These are phyloP conservation scores for Talaromyces sp. DNA, from an alignment of 2,329 filamentous ascomycete genomes.

Conservation along the genomic window DNA sequence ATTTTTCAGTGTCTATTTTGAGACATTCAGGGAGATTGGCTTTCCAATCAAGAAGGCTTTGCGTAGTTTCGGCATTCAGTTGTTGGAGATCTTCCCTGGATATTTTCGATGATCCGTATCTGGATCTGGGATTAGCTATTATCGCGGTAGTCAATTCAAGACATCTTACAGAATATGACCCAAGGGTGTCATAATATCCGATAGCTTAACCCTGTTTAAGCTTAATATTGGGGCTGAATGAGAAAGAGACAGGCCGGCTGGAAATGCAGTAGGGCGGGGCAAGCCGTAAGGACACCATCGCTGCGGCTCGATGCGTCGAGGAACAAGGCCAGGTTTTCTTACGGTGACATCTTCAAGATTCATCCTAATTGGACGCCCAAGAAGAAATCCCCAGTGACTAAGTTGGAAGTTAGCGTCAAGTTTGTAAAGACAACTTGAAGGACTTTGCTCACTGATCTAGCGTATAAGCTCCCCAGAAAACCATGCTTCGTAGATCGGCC, in stretches of 20 bases:
- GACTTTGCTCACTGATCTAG: conserved; percentile 25
- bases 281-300: conserved; percentile 27
- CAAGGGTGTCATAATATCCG: conserved; percentile 12
- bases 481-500: conserved; percentile 25
- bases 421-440: neutral
- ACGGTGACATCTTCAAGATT: conserved; percentile 33
- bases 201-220: neutral
- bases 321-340: conserved; percentile 5
- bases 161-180: conserved; percentile 8
- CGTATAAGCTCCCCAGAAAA: conserved; percentile 40
- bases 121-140: neutral
- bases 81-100: conserved; percentile 14
- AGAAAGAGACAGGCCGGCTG: neutral
- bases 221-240: neutral
- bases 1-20: conserved; percentile 16
- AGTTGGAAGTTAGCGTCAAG: neutral
- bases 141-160: neutral
- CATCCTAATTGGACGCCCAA: conserved; percentile 35
- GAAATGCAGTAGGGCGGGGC: neutral
- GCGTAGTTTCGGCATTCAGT: conserved; percentile 10
- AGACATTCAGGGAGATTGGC: conserved; percentile 18
- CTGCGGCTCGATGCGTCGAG: neutral
- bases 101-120: conserved; percentile 16
- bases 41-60: conserved; percentile 16
- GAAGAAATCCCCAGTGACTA: conserved; percentile 33